These are phyloP conservation scores for Neodidymelliopsis sp. DNA, from an alignment of 2,329 filamentous ascomycete species.

Conservation along the genomic window DNA sequence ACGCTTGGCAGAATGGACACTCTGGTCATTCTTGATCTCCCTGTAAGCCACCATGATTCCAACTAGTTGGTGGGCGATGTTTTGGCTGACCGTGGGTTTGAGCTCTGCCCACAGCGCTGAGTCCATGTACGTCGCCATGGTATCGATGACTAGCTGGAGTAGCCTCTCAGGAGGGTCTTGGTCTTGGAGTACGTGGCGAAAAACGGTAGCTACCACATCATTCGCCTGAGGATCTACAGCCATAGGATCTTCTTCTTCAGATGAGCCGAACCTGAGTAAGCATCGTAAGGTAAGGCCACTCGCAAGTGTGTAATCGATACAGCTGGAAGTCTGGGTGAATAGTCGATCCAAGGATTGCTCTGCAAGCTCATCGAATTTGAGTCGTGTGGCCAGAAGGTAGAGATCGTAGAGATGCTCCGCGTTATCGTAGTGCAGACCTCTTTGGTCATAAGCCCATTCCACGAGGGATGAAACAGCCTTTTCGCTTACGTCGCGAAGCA, in stretches of 20 bases:
- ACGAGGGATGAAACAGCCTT: conserved; percentile 21
- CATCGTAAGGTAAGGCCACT: conserved; percentile 12
- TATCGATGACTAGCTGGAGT: conserved; percentile 20
- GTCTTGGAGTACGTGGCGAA: conserved; percentile 27
- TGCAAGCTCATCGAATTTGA: conserved; percentile 24
- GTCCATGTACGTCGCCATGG: conserved; percentile 23
- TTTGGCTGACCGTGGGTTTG: neutral
- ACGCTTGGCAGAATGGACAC: neutral
- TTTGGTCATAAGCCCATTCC: conserved; percentile 30
- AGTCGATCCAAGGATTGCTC: conserved; percentile 24
- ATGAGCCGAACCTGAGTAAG: conserved; percentile 6
- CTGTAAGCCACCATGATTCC: conserved; percentile 13
- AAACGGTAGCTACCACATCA: conserved; percentile 20
- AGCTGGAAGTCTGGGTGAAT: neutral
- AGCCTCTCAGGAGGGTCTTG: conserved; percentile 20
- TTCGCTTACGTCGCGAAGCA: conserved; percentile 17
- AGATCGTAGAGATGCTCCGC: conserved; percentile 25
- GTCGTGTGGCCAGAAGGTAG: conserved; percentile 18
- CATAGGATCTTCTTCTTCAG: neutral
- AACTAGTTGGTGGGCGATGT: conserved; percentile 11
- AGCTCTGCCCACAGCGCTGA: conserved; percentile 16
- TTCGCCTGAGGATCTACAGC: neutral
- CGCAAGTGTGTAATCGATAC: conserved; percentile 10
- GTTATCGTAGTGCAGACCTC: conserved; percentile 1
- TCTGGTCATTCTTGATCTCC: conserved; percentile 10